Evolutionary conservation across 192 early-diverging fungal genomes (phyloP), one percentile per base, ranked within the genome.

Genomic region (Backusella australiensis): DNA sequence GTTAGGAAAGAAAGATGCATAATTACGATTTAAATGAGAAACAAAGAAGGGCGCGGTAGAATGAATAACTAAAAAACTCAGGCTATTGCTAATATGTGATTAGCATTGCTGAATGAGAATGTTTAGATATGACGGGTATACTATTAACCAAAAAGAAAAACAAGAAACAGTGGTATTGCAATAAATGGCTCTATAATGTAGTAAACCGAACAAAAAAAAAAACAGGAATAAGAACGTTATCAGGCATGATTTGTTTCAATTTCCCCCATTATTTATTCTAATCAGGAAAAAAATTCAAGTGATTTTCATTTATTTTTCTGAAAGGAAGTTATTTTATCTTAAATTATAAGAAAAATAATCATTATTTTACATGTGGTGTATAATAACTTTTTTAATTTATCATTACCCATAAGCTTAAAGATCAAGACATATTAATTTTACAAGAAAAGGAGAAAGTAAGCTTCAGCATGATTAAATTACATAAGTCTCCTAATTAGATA

Each of bases 401-500:
- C 9, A 9, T 56, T 6, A 56, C n/a, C 8, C 53, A 26, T 56
- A 56, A 56, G 4, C 15, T 21, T 21, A 9, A 21, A 56, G 53
- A 21, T 53, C n/a, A 56, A 56, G n/a, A 56, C n/a, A 21, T 56
- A 56, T 56, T 56, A 56, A 56, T 56, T 56, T 56, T 21, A 56
- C 17, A 21, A 56, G 52, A 21, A 32, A 56, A 21, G 21, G n/a
- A 56, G 53, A 32, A 32, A 9, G 53, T 6, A 6, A 9, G 6
- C n/a, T 56, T 56, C 5, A 56, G 26, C 9, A 6, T 21, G 21
- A 56, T 21, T 56, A 56, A 56, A 56, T 56, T 56, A 56, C n/a
- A 56, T 56, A 56, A 56, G 53, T 56, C 53, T 56, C 53, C 53
- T 56, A 56, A 56, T 56, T 56, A 21, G 53, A 56, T 56, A 56